phyloP scores from a whole-genome alignment of 2,329 filamentous ascomycete genomes.

The Biscogniauxia sp. region DNA sequence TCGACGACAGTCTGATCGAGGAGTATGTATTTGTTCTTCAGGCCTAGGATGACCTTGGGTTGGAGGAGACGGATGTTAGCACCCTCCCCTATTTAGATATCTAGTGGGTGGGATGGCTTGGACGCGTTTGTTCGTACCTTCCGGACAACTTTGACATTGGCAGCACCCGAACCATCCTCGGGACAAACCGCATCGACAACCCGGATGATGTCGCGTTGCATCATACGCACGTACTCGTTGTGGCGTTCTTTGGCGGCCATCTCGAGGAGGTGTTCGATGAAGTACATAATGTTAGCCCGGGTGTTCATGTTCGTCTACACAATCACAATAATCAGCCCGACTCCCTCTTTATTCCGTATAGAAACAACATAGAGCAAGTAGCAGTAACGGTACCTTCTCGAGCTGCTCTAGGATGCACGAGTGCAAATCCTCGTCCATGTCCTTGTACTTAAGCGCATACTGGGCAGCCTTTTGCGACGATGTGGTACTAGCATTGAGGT shows the following conservation, averaged over 20 bases:
- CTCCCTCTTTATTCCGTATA: not conserved
- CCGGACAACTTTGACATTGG: conserved; percentile 89
- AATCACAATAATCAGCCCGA: conserved; percentile 3
- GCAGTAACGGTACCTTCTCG: conserved; percentile 59
- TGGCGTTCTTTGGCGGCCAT: conserved; percentile 74
- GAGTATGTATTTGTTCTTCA: conserved; percentile 70
- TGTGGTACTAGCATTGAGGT: conserved; percentile 85
- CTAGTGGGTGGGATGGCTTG: not conserved
- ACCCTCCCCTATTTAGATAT: not conserved
- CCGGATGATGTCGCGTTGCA: conserved; percentile 86
- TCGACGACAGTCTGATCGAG: conserved; percentile 71
- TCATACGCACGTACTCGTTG: conserved; percentile 84
- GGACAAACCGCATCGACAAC: conserved; percentile 92
- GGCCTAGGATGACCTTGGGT: conserved; percentile 62
- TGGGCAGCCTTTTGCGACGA: conserved; percentile 90
- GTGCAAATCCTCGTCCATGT: conserved; percentile 96
- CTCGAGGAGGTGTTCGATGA: conserved; percentile 93
- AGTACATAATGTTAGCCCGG: conserved; percentile 98
- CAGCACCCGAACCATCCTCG: conserved; percentile 79
- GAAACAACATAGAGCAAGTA: no score
- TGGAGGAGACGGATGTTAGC: conserved; percentile 4
- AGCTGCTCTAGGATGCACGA: conserved; percentile 96
- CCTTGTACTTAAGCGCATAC: conserved; percentile 89
- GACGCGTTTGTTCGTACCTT: conserved; percentile 51
- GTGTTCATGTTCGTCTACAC: conserved; percentile 89